Evolutionary conservation across 768 basidiomycete genomes (phyloP).

Genomic region (Kwoniella pini): DNA sequence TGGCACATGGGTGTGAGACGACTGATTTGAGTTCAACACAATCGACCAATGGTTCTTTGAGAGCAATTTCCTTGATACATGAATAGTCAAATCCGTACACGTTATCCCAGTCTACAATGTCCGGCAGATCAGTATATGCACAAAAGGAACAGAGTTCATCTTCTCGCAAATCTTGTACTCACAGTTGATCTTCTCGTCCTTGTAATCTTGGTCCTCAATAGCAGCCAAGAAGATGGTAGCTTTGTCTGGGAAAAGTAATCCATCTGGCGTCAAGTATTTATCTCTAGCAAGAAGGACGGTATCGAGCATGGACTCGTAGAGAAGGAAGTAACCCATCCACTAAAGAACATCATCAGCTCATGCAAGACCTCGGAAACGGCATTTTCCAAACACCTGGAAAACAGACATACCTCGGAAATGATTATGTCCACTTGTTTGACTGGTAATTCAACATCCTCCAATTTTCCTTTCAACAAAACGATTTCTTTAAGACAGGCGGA

Average conservation of each 20-base stretch:
- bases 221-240: constrained; percentile 91
- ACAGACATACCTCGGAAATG: constrained; percentile 70
- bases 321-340: constrained; percentile 99
- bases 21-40: constrained; percentile 97
- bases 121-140: not conserved
- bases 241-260: constrained; percentile 93
- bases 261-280: constrained; percentile 84
- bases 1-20: constrained; percentile 83
- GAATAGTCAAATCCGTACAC: constrained; percentile 99
- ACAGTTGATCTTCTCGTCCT: constrained; percentile 99
- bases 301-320: constrained; percentile 99
- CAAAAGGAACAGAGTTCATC: not conserved
- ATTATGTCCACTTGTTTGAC: constrained; percentile 95
- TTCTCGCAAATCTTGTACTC: no score
- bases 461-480: constrained; percentile 95
- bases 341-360: constrained; percentile 3
- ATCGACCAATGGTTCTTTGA: constrained; percentile 94
- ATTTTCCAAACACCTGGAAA: not conserved
- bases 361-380: not conserved
- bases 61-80: constrained; percentile 97
- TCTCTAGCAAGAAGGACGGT: constrained; percentile 95
- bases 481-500: constrained; percentile 72
- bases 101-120: constrained; percentile 91
- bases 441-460: constrained; percentile 87
- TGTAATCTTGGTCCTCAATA: constrained; percentile 99